These are phyloP conservation scores for Zymoseptoria pseudotritici DNA, from an alignment of 2,329 filamentous ascomycete species.

Conservation along the genomic window DNA sequence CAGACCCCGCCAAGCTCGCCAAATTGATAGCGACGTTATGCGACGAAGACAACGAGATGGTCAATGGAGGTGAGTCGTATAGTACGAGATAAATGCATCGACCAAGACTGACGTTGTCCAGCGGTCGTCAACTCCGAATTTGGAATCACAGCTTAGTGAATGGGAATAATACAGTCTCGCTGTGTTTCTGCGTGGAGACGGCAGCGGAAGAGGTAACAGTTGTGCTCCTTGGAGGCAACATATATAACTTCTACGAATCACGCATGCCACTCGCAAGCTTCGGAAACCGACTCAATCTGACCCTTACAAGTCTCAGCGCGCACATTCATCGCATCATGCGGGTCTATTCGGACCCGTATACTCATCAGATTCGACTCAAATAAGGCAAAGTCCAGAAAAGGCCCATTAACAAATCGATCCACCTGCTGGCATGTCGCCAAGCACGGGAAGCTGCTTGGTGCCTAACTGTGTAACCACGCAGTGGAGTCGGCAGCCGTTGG, in stretches of 20 bases:
- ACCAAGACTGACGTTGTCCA: conserved; percentile 3
- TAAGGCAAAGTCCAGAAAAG: too few species aligned
- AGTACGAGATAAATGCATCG: neutral
- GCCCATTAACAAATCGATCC: too few species aligned
- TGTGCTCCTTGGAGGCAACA: too few species aligned
- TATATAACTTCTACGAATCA: too few species aligned
- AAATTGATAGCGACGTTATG: conserved; percentile 28
- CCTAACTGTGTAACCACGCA: neutral
- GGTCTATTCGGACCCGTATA: too few species aligned
- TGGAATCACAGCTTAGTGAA: conserved; percentile 17
- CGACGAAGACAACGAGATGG: conserved; percentile 25
- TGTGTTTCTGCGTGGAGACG: conserved; percentile 59
- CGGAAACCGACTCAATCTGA: too few species aligned
- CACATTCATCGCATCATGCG: too few species aligned
- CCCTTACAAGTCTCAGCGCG: too few species aligned
- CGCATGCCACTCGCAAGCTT: too few species aligned
- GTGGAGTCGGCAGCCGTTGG: neutral
- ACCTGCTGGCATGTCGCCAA: neutral
- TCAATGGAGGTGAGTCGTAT: conserved; percentile 27
- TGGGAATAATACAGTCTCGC: conserved; percentile 38
- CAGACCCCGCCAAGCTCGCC: conserved; percentile 27
- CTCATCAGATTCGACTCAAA: too few species aligned
- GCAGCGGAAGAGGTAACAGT: conserved; percentile 10
- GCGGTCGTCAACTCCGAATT: conserved; percentile 19
- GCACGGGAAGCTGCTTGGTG: neutral